Evolutionary conservation across 306 rosid species (phyloP).

Genomic region (Delonix regia): DNA sequence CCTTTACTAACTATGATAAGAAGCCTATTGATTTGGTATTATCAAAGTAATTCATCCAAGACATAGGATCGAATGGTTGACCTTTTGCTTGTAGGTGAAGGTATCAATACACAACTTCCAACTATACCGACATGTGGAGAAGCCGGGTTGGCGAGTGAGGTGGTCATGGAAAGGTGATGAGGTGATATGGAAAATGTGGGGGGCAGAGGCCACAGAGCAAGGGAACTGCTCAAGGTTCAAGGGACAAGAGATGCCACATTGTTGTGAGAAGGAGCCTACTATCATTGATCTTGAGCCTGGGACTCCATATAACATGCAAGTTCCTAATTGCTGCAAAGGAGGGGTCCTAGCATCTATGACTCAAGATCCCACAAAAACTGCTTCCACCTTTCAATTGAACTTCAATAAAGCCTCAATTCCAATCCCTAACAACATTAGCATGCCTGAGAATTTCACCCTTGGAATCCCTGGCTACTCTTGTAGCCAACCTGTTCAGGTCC

Average conservation of each 20-base stretch:
- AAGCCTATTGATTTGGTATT: no score
- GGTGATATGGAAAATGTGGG: constrained; percentile 78
- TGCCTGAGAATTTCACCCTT: constrained; percentile 50
- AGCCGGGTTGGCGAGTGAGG: constrained; percentile 70
- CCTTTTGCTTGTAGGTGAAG: constrained; percentile 47
- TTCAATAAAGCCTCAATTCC: constrained; percentile 26
- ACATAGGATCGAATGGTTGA: no score
- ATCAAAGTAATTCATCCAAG: no score
- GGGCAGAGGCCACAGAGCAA: constrained; percentile 74
- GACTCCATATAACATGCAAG: constrained; percentile 56
- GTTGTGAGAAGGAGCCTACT: constrained; percentile 61
- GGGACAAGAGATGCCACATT: constrained; percentile 60
- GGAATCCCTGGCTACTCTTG: constrained; percentile 76
- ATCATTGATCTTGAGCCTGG: constrained; percentile 73
- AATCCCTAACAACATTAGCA: background rate
- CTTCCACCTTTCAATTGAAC: constrained; percentile 61
- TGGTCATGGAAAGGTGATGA: constrained; percentile 75
- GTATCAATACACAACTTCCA: constrained; percentile 68
- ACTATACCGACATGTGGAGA: constrained; percentile 65
- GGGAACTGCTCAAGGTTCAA: constrained; percentile 68
- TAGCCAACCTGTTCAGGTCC: constrained; percentile 51
- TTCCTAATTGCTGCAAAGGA: constrained; percentile 67
- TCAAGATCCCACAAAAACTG: constrained; percentile 52
- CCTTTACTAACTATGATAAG: no score
- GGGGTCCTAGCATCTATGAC: constrained; percentile 64